These are phyloP conservation scores for Clarireedia hainanense DNA, from an alignment of 2,329 filamentous ascomycete genomes.

Conservation along the genomic window DNA sequence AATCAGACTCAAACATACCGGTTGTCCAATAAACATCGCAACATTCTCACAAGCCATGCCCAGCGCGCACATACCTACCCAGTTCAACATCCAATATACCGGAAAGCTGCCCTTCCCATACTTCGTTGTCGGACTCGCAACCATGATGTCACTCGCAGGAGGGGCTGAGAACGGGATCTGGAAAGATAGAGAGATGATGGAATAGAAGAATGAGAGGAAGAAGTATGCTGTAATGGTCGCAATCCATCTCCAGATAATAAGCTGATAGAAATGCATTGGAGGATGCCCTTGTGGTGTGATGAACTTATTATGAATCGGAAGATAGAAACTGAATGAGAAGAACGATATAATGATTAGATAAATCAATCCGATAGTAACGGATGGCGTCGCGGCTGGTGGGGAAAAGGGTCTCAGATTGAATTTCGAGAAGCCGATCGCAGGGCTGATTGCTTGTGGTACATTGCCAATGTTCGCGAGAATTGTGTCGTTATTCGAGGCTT, in stretches of 20 bases:
- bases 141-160: constrained; percentile 36
- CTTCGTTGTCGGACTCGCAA: constrained; percentile 40
- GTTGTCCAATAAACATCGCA: constrained; percentile 53
- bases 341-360: constrained; percentile 57
- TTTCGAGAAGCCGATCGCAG: constrained; percentile 46
- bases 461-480: constrained; percentile 36
- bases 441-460: constrained; percentile 45
- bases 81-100: constrained; percentile 58
- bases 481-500: constrained; percentile 24
- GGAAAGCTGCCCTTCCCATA: constrained; percentile 51
- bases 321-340: constrained; percentile 59
- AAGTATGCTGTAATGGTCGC: constrained; percentile 51
- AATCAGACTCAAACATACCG: constrained; percentile 18
- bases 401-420: constrained; percentile 53
- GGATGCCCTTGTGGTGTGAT: constrained; percentile 46
- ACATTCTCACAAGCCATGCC: constrained; percentile 59
- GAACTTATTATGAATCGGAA: constrained; percentile 55
- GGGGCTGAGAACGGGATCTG: constrained; percentile 51
- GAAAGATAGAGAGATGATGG: constrained; percentile 54
- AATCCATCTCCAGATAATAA: constrained; percentile 49
- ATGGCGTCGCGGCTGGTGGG: constrained; percentile 45
- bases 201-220: constrained; percentile 55
- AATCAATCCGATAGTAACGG: constrained; percentile 55
- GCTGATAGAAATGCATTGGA: constrained; percentile 48
- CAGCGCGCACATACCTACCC: constrained; percentile 53